phyloP scores from a whole-genome alignment of 306 rosid genomes.

The Spatholobus suberectus region DNA sequence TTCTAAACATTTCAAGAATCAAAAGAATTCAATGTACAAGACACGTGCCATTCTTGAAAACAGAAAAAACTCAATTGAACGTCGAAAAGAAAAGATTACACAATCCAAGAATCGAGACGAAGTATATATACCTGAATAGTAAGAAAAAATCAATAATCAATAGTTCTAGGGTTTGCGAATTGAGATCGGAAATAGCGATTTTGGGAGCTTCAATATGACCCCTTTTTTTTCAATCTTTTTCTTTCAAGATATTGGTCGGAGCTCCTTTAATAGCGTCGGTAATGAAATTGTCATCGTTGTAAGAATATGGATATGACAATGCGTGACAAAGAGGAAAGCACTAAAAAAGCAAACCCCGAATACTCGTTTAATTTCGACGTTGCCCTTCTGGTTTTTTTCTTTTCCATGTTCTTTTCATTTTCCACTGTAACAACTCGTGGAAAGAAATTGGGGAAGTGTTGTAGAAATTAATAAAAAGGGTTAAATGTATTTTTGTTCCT shows the following conservation, averaged over 20 bases:
- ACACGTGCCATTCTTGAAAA: neutral
- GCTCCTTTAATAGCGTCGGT: slow-evolving; percentile 39
- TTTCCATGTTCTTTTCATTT: neutral
- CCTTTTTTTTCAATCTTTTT: neutral
- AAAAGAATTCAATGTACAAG: slow-evolving; percentile 1
- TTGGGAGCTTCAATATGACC: neutral
- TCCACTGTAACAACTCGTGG: neutral
- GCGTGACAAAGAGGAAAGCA: slow-evolving; percentile 47
- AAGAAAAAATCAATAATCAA: slow-evolving; percentile 39
- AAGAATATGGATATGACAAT: slow-evolving; percentile 22
- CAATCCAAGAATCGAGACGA: slow-evolving; percentile 27
- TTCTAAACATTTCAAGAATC: slow-evolving; percentile 21
- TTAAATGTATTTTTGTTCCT: no score
- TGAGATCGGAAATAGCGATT: slow-evolving; percentile 60
- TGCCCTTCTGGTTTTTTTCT: slow-evolving; percentile 15
- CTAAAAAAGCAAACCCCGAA: slow-evolving; percentile 33
- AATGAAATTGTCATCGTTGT: neutral
- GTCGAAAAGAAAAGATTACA: neutral
- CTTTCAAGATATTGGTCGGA: slow-evolving; percentile 24
- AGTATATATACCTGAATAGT: slow-evolving; percentile 51
- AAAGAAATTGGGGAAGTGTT: neutral
- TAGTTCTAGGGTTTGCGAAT: slow-evolving; percentile 50
- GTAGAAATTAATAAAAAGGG: neutral
- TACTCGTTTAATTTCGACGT: slow-evolving; percentile 29
- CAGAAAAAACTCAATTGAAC: slow-evolving; percentile 26